These are phyloP conservation scores for Westerdykella aurantiaca DNA, from an alignment of 2,329 filamentous ascomycete genomes.

Conservation along the genomic window DNA sequence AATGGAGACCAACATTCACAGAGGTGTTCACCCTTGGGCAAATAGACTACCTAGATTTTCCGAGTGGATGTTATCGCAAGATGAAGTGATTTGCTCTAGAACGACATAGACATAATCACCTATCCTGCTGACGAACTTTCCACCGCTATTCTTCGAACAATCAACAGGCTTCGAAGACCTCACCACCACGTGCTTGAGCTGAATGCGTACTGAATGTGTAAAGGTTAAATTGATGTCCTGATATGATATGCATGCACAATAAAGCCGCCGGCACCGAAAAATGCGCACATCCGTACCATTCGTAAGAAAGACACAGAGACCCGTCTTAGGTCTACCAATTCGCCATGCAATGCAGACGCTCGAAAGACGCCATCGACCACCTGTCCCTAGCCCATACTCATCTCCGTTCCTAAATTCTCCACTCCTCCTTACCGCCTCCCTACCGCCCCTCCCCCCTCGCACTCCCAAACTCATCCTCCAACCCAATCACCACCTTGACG, in stretches of 20 bases:
- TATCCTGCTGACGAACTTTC: too few species aligned
- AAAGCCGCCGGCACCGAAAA: neutral
- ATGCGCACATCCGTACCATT: neutral
- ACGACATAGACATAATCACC: too few species aligned
- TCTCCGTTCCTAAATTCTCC: neutral
- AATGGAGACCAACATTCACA: too few species aligned
- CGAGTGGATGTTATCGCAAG: too few species aligned
- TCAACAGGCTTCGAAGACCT: too few species aligned
- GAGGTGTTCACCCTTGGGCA: too few species aligned
- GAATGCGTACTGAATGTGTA: too few species aligned
- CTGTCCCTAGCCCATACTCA: neutral
- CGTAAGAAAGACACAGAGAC: neutral
- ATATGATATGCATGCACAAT: neutral
- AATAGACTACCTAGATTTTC: too few species aligned
- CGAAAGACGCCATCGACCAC: neutral
- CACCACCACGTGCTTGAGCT: too few species aligned
- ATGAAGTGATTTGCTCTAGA: neutral
- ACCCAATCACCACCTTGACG: constrained; percentile 82
- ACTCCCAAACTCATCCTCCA: constrained; percentile 85
- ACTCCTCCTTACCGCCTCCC: constrained; percentile 1
- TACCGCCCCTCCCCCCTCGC: constrained; percentile 5
- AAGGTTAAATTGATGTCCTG: neutral
- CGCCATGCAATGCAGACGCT: neutral
- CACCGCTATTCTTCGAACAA: too few species aligned
- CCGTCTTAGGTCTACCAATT: too few species aligned